Conservation (phyloP, 1,284 basidiomycete species). For the Ustilago loliicola region DNA sequence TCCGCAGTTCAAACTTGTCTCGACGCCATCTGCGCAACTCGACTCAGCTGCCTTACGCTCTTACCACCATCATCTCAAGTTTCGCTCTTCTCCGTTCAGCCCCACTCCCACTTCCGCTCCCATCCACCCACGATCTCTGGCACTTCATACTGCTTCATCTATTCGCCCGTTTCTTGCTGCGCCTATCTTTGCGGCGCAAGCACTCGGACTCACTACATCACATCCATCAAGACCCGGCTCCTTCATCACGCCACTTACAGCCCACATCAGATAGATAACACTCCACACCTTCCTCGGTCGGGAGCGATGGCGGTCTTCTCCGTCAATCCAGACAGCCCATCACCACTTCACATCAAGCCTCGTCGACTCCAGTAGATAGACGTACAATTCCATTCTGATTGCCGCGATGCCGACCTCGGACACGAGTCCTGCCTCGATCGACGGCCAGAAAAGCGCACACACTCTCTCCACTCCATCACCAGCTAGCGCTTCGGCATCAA, state of each 20-base stretch:
- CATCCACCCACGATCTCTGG: too few relatives aligned
- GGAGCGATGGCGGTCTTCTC: slow-evolving; percentile 1
- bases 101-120: too few relatives aligned
- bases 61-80: slow-evolving; percentile 1
- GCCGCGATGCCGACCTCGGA: not conserved
- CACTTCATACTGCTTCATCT: too few relatives aligned
- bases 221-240: not conserved
- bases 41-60: not conserved
- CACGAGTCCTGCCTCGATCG: slow-evolving; percentile 1
- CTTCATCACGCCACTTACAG: not conserved
- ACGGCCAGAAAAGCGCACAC: not conserved
- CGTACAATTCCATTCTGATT: not conserved
- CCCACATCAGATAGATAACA: not conserved
- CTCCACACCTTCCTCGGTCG: not conserved
- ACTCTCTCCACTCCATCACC: not conserved
- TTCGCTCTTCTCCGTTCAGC: not conserved
- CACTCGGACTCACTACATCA: too few relatives aligned
- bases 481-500: not conserved
- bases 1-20: not conserved
- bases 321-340: not conserved
- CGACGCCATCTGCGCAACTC: too few relatives aligned
- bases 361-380: not conserved
- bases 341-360: not conserved
- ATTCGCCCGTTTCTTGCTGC: too few relatives aligned
- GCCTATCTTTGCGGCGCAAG: too few relatives aligned